phyloP scores from a whole-genome alignment of 176 grass and related monocot genomes.

The Rhynchospora pubera region DNA sequence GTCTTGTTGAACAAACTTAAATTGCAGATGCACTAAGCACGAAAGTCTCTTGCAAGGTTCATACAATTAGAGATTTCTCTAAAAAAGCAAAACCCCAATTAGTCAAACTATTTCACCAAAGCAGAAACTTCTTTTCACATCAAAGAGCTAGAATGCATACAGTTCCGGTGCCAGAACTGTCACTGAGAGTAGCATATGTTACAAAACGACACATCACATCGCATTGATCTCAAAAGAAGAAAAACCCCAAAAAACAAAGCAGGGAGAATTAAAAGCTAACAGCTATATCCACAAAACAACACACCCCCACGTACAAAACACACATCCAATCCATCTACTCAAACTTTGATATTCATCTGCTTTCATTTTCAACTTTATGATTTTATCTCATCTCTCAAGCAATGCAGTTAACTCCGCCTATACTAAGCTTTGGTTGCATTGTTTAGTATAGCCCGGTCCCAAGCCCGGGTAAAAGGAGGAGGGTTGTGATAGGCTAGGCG shows the following conservation, averaged over 20 bases:
- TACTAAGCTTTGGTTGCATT: too few species aligned
- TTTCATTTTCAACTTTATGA: neutral
- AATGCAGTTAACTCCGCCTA: too few species aligned
- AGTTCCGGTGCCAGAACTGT: neutral
- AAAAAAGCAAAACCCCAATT: too few species aligned
- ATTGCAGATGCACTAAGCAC: neutral
- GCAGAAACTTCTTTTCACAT: constrained; percentile 4
- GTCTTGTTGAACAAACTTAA: neutral
- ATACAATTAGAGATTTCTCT: neutral
- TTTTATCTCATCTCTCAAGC: constrained; percentile 18
- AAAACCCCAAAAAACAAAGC: neutral
- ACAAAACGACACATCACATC: constrained; percentile 11
- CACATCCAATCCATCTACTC: constrained; percentile 18
- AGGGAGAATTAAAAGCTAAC: neutral
- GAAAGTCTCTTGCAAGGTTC: neutral
- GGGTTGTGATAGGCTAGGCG: too few species aligned
- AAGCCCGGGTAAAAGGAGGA: too few species aligned
- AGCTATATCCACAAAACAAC: neutral
- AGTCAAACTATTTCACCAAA: neutral
- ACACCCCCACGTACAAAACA: neutral
- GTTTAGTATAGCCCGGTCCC: too few species aligned
- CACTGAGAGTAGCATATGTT: neutral
- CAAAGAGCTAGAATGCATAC: neutral
- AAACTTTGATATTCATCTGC: neutral
- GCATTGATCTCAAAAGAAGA: constrained; percentile 20